Percentiles rank a stretch among this genome's conserved stretches.
Evolutionary conservation across 306 rosid species (phyloP).

Genomic region (Trifolium dubium): DNA sequence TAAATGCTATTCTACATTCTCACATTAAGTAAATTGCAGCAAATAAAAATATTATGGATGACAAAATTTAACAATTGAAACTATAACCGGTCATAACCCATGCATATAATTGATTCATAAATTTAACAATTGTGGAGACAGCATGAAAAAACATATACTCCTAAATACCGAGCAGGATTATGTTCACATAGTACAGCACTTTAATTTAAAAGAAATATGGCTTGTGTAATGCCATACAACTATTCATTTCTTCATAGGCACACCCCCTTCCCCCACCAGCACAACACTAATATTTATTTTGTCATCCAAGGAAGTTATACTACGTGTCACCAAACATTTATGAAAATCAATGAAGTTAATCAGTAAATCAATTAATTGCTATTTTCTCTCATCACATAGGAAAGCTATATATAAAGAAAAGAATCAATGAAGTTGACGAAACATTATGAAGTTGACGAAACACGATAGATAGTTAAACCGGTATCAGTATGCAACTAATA

Average conservation of each 20-base stretch:
- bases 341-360: not conserved
- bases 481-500: not conserved
- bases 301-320: conserved; percentile 5
- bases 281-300: not conserved
- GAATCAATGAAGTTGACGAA: conserved; percentile 12
- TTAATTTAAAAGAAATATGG: not conserved
- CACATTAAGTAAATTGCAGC: not conserved
- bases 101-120: conserved; percentile 11
- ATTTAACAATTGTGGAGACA: not conserved
- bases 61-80: conserved; percentile 24
- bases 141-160: not conserved
- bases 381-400: not conserved
- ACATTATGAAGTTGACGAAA: not conserved
- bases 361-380: not conserved
- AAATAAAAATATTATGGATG: conserved; percentile 4
- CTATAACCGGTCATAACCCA: conserved; percentile 6
- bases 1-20: conserved; percentile 25
- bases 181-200: not conserved
- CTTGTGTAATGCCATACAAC: not conserved
- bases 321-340: conserved; percentile 12
- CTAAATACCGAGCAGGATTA: conserved; percentile 5
- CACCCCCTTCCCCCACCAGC: conserved; percentile 1
- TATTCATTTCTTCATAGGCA: not conserved
- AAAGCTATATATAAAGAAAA: not conserved
- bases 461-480: not conserved